These are phyloP conservation scores for Podaxis mareebaensis DNA, from an alignment of 768 basidiomycete genomes.

Conservation along the genomic window DNA sequence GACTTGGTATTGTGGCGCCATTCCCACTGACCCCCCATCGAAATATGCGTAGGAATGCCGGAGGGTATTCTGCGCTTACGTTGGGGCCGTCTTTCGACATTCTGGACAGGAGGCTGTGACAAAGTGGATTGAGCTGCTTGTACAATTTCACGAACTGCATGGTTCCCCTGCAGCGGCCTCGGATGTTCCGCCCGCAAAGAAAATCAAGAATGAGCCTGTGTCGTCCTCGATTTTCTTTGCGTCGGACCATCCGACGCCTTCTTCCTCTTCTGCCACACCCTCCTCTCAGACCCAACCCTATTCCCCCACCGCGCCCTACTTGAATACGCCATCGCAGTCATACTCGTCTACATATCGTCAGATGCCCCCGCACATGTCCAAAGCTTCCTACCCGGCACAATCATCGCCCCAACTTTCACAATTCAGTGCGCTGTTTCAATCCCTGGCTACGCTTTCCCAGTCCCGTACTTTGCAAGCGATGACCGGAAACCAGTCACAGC, in stretches of 20 bases:
- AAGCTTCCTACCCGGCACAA: neutral
- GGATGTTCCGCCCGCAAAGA: conserved; percentile 39
- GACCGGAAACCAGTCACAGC: conserved; percentile 10
- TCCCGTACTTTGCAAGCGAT: conserved; percentile 1
- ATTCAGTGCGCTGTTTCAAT: conserved; percentile 5
- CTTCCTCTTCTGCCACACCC: neutral
- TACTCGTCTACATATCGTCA: conserved; percentile 11
- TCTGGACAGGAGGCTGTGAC: conserved; percentile 52
- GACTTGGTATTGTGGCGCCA: conserved; percentile 18
- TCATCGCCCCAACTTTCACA: neutral
- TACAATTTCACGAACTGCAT: conserved; percentile 24
- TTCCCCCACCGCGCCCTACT: conserved; percentile 19
- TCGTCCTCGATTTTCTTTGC: conserved; percentile 32
- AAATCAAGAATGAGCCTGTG: conserved; percentile 38
- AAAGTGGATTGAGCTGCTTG: conserved; percentile 56
- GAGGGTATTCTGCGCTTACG: conserved; percentile 63
- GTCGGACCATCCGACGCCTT: conserved; percentile 25
- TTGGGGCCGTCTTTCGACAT: conserved; percentile 62
- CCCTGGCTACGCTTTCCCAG: conserved; percentile 14
- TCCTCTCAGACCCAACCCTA: conserved; percentile 28
- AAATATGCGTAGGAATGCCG: conserved; percentile 48
- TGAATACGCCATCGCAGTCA: conserved; percentile 8
- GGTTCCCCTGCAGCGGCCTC: conserved; percentile 20
- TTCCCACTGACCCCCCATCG: conserved; percentile 16
- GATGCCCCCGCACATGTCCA: conserved; percentile 13